Conservation (phyloP, 2,329 filamentous ascomycete genomes). For the Bertia moriformis region DNA sequence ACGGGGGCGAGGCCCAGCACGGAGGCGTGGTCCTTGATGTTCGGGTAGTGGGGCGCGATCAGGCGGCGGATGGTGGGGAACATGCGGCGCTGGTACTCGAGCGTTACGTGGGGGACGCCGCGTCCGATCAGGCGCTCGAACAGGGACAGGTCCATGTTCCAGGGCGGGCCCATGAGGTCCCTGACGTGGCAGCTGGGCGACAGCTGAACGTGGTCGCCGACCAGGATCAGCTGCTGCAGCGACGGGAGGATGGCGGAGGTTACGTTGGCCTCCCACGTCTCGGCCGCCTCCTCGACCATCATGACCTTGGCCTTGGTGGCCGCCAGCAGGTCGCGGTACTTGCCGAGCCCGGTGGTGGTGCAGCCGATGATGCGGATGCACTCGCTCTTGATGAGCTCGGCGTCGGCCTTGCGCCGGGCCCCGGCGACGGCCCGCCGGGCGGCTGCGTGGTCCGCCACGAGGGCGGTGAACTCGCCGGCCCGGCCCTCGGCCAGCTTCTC, state of each 20-base stretch:
- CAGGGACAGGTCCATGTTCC: slow-evolving; percentile 57
- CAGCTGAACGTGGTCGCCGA: slow-evolving; percentile 73
- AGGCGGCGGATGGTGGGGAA: slow-evolving; percentile 26
- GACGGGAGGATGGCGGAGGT: slow-evolving; percentile 32
- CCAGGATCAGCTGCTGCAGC: slow-evolving; percentile 36
- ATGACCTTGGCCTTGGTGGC: slow-evolving; percentile 52
- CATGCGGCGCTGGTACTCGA: slow-evolving; percentile 54
- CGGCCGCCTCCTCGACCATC: slow-evolving; percentile 68
- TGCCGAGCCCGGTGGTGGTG: slow-evolving; percentile 69
- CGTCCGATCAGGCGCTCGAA: slow-evolving; percentile 67
- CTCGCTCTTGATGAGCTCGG: slow-evolving; percentile 15
- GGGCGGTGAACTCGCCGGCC: slow-evolving; percentile 25
- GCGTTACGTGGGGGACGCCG: slow-evolving; percentile 43
- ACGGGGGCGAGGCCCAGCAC: background rate
- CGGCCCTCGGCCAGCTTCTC: slow-evolving; percentile 32
- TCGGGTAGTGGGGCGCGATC: slow-evolving; percentile 28
- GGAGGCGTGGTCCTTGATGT: background rate
- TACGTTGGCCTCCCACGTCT: slow-evolving; percentile 53
- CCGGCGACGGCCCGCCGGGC: slow-evolving; percentile 36
- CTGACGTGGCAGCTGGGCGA: slow-evolving; percentile 52
- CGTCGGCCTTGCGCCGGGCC: slow-evolving; percentile 42
- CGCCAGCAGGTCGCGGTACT: slow-evolving; percentile 59
- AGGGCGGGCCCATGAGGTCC: slow-evolving; percentile 43
- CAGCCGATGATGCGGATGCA: slow-evolving; percentile 39
- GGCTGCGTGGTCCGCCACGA: slow-evolving; percentile 32